Base-by-base conservation (phyloP, 2,329 filamentous ascomycete species). In the Epichloe sp. region DNA sequence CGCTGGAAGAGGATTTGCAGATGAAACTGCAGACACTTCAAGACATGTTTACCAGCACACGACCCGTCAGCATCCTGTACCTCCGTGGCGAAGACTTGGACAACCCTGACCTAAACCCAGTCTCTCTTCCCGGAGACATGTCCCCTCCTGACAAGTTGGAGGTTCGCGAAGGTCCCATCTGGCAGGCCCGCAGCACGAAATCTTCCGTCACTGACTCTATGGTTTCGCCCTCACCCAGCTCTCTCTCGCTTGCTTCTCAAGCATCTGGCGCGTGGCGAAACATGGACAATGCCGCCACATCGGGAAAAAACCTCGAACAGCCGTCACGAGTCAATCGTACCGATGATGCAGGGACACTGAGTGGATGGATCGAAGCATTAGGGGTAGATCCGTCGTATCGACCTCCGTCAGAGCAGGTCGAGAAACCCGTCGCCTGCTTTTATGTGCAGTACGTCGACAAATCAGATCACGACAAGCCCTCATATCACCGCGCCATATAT, bases 371-470 rank as follows among this genome's bases (percentile, higher is more conserved):
- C 55, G 89, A 96, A 63, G 88, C 89, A 1, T 70, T 95, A 7
- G 93, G 88, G 35, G 88, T 97, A n/a, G 93, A 97, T 63, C 73
- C 83, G 15, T 78, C 77, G 2, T 98, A 97, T 63, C 80, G 84
- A 52, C 85, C 93, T 44, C 90, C 90, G 0, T 70, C 77, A 1
- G 87, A 94, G 60, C 79, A 78, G 52, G 71, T 76, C 8, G 72
- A 81, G 19, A 94, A 88, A 65, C 70, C 76, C 65, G 82, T 94
- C 42, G 91, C 91, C 47, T 96, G 90, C 70, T 89, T 97, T 65
- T 97, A 95, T 62, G 71, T 96, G 21, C 75, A 77, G 10, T 80
- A 74, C 62, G 76, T 66, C 53, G 70, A 77, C 48, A 67, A 77
- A 14, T 65, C 74, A 26, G 74, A 69, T 17, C 48, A 66, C 37